phyloP scores from a whole-genome alignment of 306 rosid genomes.

The Nissolia schottii region DNA sequence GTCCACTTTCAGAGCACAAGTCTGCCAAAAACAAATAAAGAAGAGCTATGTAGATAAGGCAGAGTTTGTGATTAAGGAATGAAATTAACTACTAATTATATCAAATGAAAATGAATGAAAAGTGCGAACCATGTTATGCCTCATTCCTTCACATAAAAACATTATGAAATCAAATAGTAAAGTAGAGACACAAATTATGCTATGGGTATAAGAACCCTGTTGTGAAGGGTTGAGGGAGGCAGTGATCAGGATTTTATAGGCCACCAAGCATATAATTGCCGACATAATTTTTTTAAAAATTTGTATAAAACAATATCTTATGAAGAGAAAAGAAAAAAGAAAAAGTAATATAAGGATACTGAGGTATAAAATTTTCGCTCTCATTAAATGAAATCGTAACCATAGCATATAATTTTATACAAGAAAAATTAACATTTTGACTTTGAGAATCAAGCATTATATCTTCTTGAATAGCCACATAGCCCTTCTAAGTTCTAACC shows the following conservation, averaged over 20 bases:
- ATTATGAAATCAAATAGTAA: background rate
- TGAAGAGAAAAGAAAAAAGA: no score
- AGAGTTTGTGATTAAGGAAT: background rate
- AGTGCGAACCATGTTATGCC: background rate
- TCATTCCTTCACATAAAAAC: background rate
- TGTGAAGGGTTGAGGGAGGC: background rate
- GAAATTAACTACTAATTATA: background rate
- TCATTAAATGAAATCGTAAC: no score
- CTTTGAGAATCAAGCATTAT: background rate
- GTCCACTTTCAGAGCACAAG: constrained; percentile 24
- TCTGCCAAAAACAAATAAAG: background rate
- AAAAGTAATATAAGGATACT: no score
- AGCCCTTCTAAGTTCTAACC: no score
- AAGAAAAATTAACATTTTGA: background rate
- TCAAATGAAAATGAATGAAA: background rate
- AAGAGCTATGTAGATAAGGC: background rate
- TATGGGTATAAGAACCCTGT: background rate
- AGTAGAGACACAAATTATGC: background rate
- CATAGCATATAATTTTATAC: background rate
- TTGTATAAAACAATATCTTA: no score
- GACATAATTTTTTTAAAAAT: no score
- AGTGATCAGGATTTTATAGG: background rate
- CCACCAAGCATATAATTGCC: background rate
- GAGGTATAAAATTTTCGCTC: no score
- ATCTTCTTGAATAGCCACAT: no score